Evolutionary conservation across 2,329 filamentous ascomycete genomes (phyloP), one percentile per base, ranked within the genome.

Genomic region (Chrysosporium keratinophilum): DNA sequence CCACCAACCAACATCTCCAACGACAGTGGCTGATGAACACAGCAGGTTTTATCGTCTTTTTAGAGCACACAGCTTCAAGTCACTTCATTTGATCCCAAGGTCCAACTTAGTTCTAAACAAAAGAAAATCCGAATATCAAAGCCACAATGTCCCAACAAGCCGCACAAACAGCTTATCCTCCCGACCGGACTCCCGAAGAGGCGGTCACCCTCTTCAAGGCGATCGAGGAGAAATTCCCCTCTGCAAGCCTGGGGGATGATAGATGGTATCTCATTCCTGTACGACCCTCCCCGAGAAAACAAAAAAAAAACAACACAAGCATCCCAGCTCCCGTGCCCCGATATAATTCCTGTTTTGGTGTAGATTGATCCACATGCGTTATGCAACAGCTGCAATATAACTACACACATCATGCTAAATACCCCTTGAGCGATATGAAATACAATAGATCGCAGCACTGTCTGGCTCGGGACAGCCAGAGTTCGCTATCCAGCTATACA

Each of bases 401-500:
- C n/a, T 39, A 15, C 11, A n/a, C 11, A 15, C n/a, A 41, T 31
- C 31, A 23, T 28, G 19, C 41, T 44, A 44, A 44, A 14, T 6
- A 19, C 3, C 40, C 3, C 3, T 34, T 46, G 23, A 15, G 12
- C 14, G 14, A 5, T 15, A 17, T 11, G 40, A 15, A n/a, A 20
- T 12, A 11, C 23, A 14, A 39, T 56, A 56, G 50, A 64, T 74
- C 19, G 65, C 75, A 9, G 71, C 71, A n/a, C 62, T 52, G 2
- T 71, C 71, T 9, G 75, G 74, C n/a, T 73, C 74, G 40, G 72
- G 73, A 1, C 71, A 80, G 61, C 77, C 78, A 3, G 72, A 75
- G 28, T 71, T 74, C 51, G 74, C 75, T 15, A 73, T 74, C 23
- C 68, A 75, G 11, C 74, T 84, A 1, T 83, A 83, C 68, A 72